Percentiles rank a stretch among this genome's conserved stretches.
phyloP scores from a whole-genome alignment of 2,329 filamentous ascomycete species.

The Fusarium sp. region DNA sequence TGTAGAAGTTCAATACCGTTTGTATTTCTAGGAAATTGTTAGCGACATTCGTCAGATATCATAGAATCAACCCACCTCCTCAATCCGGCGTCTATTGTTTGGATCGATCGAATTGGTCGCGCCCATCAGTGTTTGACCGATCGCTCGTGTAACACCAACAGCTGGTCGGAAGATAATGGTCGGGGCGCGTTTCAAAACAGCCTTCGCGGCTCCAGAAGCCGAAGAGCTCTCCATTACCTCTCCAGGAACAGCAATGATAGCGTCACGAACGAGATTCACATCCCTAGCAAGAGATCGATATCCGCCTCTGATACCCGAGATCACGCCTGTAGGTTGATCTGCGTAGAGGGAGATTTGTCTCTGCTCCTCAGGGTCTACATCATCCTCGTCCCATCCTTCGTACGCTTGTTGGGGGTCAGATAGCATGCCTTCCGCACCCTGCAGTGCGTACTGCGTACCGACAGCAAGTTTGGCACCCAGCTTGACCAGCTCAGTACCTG shows the following conservation, averaged over 20 bases:
- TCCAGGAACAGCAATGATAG: constrained; percentile 92
- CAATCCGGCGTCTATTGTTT: constrained; percentile 80
- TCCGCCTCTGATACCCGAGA: constrained; percentile 86
- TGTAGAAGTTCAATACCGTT: constrained; percentile 53
- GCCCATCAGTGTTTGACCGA: constrained; percentile 89
- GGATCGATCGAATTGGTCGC: constrained; percentile 93
- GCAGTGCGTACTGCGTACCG: constrained; percentile 91
- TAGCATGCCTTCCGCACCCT: constrained; percentile 87
- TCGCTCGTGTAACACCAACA: constrained; percentile 88
- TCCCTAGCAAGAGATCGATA: constrained; percentile 87
- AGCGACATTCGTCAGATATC: constrained; percentile 4
- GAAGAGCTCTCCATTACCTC: constrained; percentile 89
- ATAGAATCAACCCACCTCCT: constrained; percentile 78
- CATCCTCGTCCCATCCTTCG: constrained; percentile 68
- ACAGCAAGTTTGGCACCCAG: constrained; percentile 94
- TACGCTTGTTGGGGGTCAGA: constrained; percentile 55
- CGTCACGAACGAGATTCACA: constrained; percentile 86
- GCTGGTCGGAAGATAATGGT: constrained; percentile 92
- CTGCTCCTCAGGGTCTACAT: constrained; percentile 74
- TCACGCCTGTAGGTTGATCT: constrained; percentile 89
- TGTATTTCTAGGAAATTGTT: constrained; percentile 59
- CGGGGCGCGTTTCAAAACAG: constrained; percentile 84
- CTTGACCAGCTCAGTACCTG: constrained; percentile 92
- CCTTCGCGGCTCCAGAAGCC: constrained; percentile 82
- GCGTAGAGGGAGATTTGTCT: constrained; percentile 92